Conservation (phyloP, 805 yeast genomes). For the Myxozyma geophila region DNA sequence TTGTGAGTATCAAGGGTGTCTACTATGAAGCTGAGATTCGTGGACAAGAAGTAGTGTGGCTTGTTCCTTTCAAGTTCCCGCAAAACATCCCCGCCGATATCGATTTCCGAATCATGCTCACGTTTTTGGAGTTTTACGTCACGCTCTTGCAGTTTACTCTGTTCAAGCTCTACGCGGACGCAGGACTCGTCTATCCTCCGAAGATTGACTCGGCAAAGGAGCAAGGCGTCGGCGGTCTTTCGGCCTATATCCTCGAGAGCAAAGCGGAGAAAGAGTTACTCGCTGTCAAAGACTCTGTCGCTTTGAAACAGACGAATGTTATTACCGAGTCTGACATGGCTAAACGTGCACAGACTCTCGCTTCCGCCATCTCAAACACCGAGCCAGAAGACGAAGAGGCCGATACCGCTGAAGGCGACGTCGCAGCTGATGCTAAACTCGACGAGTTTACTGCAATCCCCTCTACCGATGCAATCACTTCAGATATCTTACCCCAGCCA, state of each 20-base stretch:
- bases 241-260: conserved; percentile 74
- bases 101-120: conserved; percentile 95
- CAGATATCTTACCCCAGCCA: conserved; percentile 39
- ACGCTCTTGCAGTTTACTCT: conserved; percentile 87
- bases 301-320: conserved; percentile 23
- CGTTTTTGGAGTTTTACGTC: conserved; percentile 93
- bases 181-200: conserved; percentile 90
- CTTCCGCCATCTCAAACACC: conserved; percentile 9
- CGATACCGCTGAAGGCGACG: conserved; percentile 47
- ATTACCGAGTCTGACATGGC: conserved; percentile 27
- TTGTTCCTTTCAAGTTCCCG: conserved; percentile 96
- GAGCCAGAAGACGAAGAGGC: conserved; percentile 60
- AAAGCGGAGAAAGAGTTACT: conserved; percentile 35
- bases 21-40: conserved; percentile 87
- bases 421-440: conserved; percentile 37
- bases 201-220: conserved; percentile 69
- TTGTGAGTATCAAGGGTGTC: conserved; percentile 96
- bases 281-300: conserved; percentile 39
- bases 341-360: conserved; percentile 26
- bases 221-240: conserved; percentile 88
- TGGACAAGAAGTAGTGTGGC: conserved; percentile 95
- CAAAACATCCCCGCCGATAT: conserved; percentile 92
- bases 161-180: conserved; percentile 81
- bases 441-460: conserved; percentile 38
- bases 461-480: conserved; percentile 32